A percentile compares a stretch with the other conserved stretches of the same genome.
Conservation (phyloP, 2,329 filamentous ascomycete species). For the Fusarium robinianum region DNA sequence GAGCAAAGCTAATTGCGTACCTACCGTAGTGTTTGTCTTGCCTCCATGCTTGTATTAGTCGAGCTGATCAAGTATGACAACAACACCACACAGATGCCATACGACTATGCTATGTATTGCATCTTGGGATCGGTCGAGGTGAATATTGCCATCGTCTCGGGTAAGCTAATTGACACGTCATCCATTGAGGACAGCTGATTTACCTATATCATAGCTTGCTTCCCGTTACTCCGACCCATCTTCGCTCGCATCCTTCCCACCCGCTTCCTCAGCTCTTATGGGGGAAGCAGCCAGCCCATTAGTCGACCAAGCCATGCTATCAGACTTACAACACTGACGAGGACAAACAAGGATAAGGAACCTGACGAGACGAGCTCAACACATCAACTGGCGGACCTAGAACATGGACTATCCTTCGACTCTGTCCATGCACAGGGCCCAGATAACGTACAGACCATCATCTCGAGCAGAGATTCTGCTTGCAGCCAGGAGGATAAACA, state of each 20-base stretch:
- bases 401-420: slow-evolving; percentile 22
- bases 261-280: slow-evolving; percentile 27
- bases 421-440: not conserved
- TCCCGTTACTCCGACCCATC: slow-evolving; percentile 31
- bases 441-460: slow-evolving; percentile 16
- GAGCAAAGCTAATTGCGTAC: not conserved
- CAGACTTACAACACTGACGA: slow-evolving; percentile 22
- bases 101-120: slow-evolving; percentile 22
- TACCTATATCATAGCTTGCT: slow-evolving; percentile 18
- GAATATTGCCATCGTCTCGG: slow-evolving; percentile 32
- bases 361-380: slow-evolving; percentile 31
- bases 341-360: slow-evolving; percentile 29
- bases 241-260: slow-evolving; percentile 29
- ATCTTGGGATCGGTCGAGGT: slow-evolving; percentile 31
- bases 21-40: slow-evolving; percentile 21
- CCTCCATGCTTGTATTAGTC: slow-evolving; percentile 23
- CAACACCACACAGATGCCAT: slow-evolving; percentile 27
- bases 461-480: slow-evolving; percentile 15
- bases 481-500: slow-evolving; percentile 11
- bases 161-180: not conserved
- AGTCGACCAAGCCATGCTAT: slow-evolving; percentile 24
- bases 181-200: not conserved
- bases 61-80: slow-evolving; percentile 23
- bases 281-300: slow-evolving; percentile 31
- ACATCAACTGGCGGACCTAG: slow-evolving; percentile 27